Conservation (phyloP, 176 grass and related monocot species). For the Oryza meyeriana region DNA sequence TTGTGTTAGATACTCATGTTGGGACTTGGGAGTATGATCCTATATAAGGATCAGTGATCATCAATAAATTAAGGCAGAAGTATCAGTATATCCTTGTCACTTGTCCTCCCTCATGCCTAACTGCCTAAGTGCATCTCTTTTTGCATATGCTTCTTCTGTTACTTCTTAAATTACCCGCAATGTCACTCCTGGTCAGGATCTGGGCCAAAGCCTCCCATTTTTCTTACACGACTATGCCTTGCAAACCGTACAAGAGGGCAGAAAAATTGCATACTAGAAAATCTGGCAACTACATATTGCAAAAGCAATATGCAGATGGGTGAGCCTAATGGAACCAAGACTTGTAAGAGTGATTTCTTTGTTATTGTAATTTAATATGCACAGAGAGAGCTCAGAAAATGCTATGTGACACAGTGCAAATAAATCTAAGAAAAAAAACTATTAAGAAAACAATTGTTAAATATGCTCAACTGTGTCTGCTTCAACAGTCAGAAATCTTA, state of each 20-base stretch:
- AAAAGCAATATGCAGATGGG: background rate
- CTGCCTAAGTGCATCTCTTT: background rate
- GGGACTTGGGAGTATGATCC: background rate
- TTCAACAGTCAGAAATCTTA: constrained; percentile 35
- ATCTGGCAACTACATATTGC: background rate
- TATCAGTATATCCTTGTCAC: background rate
- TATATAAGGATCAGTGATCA: background rate
- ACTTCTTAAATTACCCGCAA: background rate
- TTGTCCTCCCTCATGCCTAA: background rate
- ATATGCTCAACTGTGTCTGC: background rate
- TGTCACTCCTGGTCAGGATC: background rate
- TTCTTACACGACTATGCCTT: background rate
- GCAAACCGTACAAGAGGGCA: background rate
- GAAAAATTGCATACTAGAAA: background rate
- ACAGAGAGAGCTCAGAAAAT: background rate
- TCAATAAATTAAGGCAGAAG: background rate
- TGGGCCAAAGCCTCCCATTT: background rate
- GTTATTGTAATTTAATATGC: background rate
- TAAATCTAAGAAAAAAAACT: too few relatives aligned
- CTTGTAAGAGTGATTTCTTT: background rate
- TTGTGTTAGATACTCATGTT: background rate
- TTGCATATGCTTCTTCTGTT: background rate
- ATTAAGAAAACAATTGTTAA: too few relatives aligned
- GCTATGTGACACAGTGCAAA: background rate
- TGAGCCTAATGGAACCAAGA: background rate